Evolutionary conservation across 2,329 filamentous ascomycete genomes (phyloP).

Genomic region (Tolypocladium nubicola): DNA sequence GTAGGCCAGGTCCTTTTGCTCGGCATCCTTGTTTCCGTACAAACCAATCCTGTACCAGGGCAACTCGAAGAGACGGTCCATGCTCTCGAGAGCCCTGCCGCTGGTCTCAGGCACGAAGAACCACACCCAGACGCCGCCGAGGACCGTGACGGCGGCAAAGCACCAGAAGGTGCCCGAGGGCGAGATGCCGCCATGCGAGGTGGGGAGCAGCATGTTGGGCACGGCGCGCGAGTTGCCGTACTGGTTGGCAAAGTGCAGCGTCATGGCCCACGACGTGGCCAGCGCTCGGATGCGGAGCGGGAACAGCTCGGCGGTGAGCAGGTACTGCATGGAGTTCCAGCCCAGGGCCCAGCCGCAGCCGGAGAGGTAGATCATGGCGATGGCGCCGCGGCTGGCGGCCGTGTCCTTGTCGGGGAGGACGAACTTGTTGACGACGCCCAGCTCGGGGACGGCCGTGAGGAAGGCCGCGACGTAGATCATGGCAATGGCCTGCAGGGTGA

Average conservation of each 20-base stretch:
- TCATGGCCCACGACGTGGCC: conserved; percentile 64
- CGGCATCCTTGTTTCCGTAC: conserved; percentile 41
- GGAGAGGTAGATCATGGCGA: conserved; percentile 63
- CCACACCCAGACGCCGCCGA: conserved; percentile 62
- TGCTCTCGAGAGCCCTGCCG: conserved; percentile 54
- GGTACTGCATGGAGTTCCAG: conserved; percentile 71
- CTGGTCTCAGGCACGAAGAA: conserved; percentile 64
- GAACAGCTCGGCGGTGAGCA: conserved; percentile 69
- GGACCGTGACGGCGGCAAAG: conserved; percentile 56
- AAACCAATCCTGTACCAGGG: conserved; percentile 67
- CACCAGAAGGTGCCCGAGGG: conserved; percentile 67
- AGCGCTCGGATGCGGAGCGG: conserved; percentile 63
- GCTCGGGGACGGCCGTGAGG: conserved; percentile 50
- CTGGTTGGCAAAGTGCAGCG: conserved; percentile 68
- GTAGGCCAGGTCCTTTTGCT: conserved; percentile 29
- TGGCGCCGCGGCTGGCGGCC: conserved; percentile 52
- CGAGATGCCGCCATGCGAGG: conserved; percentile 33
- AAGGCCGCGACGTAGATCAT: conserved; percentile 55
- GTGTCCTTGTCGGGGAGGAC: conserved; percentile 36
- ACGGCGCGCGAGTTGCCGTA: conserved; percentile 69
- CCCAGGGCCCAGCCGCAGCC: conserved; percentile 60
- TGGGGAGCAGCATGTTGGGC: conserved; percentile 58
- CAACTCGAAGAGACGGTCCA: conserved; percentile 61
- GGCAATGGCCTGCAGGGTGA: conserved; percentile 46
- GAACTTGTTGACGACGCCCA: conserved; percentile 38